Base-by-base conservation (phyloP, 2,329 filamentous ascomycete genomes). In the Arthrinium phaeospermum region DNA sequence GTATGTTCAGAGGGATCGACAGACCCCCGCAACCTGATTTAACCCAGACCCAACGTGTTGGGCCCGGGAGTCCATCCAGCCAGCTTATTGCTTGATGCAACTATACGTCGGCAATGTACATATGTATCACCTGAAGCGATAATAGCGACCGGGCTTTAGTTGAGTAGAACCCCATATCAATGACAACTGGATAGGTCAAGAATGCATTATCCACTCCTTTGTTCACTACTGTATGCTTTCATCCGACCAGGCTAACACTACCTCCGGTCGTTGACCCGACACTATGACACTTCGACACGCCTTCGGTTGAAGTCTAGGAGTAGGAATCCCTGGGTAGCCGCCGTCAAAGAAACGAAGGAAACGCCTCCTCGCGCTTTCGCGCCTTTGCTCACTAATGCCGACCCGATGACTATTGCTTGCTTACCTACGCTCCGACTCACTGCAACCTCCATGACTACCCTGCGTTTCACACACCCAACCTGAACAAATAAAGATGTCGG, bases 331-430 rank as follows among this genome's bases (percentile, higher is more conserved):
- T 64, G 19, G 34, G 57, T n/a, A 64, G 30, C 30, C 30, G 27
- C 22, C 34, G 16, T 13, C 16, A n/a, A 41, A n/a, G 24, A 61
- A 64, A 37, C 30, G 41, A 41, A 8, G 10, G 41, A 64, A 30
- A 30, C 27, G 30, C 34, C 57, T 12, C 34, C 34, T 64, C 57
- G 57, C 57, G 57, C 34, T 64, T 64, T 64, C 57, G 57, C 57
- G 30, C 12, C 49, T 27, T n/a, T 51, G 19, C n/a, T 51, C n/a
- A 22, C 34, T 41, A 64, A 37, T 41, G 34, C 57, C 57, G 34
- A 57, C 16, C 51, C 51, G 53, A 57, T 57, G 53, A 41, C 16
- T 8, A 41, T 41, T 41, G 37, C 37, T 41, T 61, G 34, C 19
- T 64, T 37, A 37, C 57, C 8, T 37, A n/a, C 22, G 57, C 22